phyloP scores from a whole-genome alignment of 1,139 yeast species.

The Candida smagusa region DNA sequence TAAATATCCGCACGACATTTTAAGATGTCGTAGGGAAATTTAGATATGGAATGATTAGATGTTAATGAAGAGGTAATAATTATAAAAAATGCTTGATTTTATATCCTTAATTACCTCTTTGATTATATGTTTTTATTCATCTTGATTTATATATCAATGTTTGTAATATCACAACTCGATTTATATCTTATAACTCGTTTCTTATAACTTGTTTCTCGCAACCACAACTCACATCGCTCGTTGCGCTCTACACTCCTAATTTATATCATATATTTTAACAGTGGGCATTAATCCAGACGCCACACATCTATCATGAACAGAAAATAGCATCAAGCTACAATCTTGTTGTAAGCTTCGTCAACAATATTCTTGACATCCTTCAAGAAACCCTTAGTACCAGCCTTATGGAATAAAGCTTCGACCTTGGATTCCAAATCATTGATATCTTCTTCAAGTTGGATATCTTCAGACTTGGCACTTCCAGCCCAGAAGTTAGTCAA shows the following conservation, averaged over 20 bases:
- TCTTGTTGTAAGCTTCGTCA: conserved; percentile 18
- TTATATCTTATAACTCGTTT: no score
- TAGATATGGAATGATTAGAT: neutral
- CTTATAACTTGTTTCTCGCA: no score
- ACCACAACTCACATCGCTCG: no score
- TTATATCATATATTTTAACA: neutral
- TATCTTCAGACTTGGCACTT: conserved; percentile 4
- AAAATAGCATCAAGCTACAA: conserved; percentile 4
- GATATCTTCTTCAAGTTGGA: conserved; percentile 8
- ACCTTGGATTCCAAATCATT: conserved; percentile 16
- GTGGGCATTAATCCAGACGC: conserved; percentile 2
- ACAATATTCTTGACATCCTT: conserved; percentile 21
- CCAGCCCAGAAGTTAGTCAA: conserved; percentile 67
- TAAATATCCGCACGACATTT: neutral
- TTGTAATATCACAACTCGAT: no score
- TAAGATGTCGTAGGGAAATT: neutral
- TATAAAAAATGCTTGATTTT: no score
- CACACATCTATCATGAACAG: neutral
- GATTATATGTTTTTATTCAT: no score
- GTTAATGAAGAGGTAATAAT: neutral
- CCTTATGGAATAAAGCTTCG: conserved; percentile 18
- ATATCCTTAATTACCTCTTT: no score
- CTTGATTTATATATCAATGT: no score
- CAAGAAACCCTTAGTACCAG: conserved; percentile 18
- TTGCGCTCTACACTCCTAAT: neutral